Conservation (phyloP, 306 rosid species). For the Pachyrhizus erosus region DNA sequence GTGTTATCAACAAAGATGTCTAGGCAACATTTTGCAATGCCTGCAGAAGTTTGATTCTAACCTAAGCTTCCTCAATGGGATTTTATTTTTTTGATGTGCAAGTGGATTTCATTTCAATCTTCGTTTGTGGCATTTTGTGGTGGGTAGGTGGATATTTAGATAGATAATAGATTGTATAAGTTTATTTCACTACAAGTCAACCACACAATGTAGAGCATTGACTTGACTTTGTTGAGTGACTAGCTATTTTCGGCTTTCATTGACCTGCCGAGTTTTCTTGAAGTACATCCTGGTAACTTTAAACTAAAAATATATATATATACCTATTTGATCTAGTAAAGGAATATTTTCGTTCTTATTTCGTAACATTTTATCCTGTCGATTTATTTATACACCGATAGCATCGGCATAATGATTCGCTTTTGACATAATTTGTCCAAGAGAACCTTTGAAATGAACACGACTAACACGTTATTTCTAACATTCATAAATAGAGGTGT, state of each 20-base stretch:
- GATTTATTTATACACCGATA: neutral
- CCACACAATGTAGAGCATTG: neutral
- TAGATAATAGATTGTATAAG: slow-evolving; percentile 2
- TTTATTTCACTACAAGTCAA: slow-evolving; percentile 7
- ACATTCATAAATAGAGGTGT: neutral
- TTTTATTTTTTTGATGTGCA: neutral
- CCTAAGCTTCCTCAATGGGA: slow-evolving; percentile 45
- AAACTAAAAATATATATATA: slow-evolving; percentile 22
- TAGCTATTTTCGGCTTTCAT: slow-evolving; percentile 1
- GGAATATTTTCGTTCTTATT: neutral
- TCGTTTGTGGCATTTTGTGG: neutral
- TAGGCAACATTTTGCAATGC: slow-evolving; percentile 57
- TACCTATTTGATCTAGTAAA: neutral
- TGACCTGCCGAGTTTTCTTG: slow-evolving; percentile 20
- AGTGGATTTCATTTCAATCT: slow-evolving; percentile 24
- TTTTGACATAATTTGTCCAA: neutral
- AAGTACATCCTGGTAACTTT: neutral
- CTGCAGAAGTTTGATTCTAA: slow-evolving; percentile 66
- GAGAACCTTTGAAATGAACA: neutral
- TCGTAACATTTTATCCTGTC: neutral
- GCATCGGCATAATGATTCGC: neutral
- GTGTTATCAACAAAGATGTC: slow-evolving; percentile 57
- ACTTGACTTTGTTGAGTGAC: neutral
- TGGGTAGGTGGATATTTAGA: slow-evolving; percentile 38
- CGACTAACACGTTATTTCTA: neutral